Base-by-base conservation (phyloP, 2,329 filamentous ascomycete genomes). In the Fusarium illudens region DNA sequence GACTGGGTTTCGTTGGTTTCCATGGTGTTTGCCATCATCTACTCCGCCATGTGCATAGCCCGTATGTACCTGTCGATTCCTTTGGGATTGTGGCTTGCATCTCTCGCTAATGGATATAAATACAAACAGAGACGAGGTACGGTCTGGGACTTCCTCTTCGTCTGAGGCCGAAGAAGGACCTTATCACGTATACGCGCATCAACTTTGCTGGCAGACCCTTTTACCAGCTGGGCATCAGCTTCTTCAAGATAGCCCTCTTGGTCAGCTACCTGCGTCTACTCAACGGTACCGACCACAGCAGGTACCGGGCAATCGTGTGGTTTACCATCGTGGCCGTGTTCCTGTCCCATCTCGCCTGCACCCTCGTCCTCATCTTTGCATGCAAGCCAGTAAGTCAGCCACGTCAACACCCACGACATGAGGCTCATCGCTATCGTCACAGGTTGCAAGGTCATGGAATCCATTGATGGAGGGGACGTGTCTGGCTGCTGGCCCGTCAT, bases 211-310 rank as follows among this genome's bases (percentile, higher is more conserved):
- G 84, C 2, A 80, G 85, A 3, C 85, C 85, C 0, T 81, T 87
- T 44, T 87, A 87, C 62, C 84, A 86, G 64, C 51, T 85, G 8
- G 85, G 85, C 34, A 85, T 87, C 72, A 83, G 82, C 62, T 85
- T 85, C 60, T 87, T 87, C 79, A 87, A 87, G 70, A 81, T 86
- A 27, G 84, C 84, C 0, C 76, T 87, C 3, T 77, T 85, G 59
- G 81, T 86, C 68, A 84, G 82, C 64, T 87, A 86, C 65, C 74
- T 86, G 17, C 81, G 84, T 6, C 79, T 87, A 3, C 77, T 87
- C 32, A 80, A 81, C 39, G 81, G 82, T 1, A 86, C 83, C 0
- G 80, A 81, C 25, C 83, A 84, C 53, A 76, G 70, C 20, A 44
- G 65, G 0, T 87, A 86, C 51, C 79, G 82, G 3, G 67, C 72